Evolutionary conservation across 2,329 filamentous ascomycete genomes (phyloP).

Genomic region (Colletotrichum noveboracense): DNA sequence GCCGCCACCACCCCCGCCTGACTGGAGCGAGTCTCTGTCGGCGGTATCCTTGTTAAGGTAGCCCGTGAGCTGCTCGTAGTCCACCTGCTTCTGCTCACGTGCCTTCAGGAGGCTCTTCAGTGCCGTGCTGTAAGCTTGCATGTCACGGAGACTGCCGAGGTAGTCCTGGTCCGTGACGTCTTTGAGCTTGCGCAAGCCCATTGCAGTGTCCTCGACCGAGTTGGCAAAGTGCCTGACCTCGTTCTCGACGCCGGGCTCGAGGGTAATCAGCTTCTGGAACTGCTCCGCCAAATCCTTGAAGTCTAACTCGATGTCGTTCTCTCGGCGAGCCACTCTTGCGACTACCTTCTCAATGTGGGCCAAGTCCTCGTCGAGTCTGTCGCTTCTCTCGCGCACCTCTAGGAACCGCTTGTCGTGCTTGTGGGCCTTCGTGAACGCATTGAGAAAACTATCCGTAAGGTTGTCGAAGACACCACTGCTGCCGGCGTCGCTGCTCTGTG

Average conservation of each 20-base stretch:
- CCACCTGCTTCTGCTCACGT: slow-evolving; percentile 95
- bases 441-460: slow-evolving; percentile 95
- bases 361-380: slow-evolving; percentile 94
- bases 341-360: slow-evolving; percentile 96
- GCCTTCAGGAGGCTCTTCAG: slow-evolving; percentile 89
- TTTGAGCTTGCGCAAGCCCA: slow-evolving; percentile 79
- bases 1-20: slow-evolving; percentile 59
- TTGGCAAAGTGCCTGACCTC: slow-evolving; percentile 86
- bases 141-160: slow-evolving; percentile 88
- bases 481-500: slow-evolving; percentile 52
- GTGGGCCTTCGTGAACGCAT: slow-evolving; percentile 95
- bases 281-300: slow-evolving; percentile 90
- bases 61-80: slow-evolving; percentile 94
- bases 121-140: slow-evolving; percentile 91
- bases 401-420: slow-evolving; percentile 94
- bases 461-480: slow-evolving; percentile 86
- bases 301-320: slow-evolving; percentile 86
- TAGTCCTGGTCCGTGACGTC: slow-evolving; percentile 97
- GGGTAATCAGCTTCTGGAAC: slow-evolving; percentile 88
- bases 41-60: slow-evolving; percentile 90
- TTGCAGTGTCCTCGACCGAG: slow-evolving; percentile 82
- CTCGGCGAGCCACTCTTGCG: slow-evolving; percentile 83
- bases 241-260: slow-evolving; percentile 86
- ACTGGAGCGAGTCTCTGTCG: slow-evolving; percentile 81
- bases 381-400: slow-evolving; percentile 88